phyloP scores from a whole-genome alignment of 176 grass and related monocot genomes.

The Chrysopogon serrulatus region DNA sequence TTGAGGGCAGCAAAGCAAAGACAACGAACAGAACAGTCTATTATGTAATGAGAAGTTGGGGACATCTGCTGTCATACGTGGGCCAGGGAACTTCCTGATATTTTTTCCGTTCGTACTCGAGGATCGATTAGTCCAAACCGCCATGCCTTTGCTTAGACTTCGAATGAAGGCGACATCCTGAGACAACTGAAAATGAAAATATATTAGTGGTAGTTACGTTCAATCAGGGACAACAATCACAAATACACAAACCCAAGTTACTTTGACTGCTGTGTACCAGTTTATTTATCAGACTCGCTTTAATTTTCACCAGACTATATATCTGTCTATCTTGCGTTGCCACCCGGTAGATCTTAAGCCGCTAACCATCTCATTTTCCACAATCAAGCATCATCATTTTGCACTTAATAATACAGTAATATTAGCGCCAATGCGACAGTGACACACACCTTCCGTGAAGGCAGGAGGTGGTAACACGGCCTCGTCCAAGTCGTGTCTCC shows the following conservation, averaged over 20 bases:
- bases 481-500: not conserved
- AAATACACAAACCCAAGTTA: not conserved
- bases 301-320: not conserved
- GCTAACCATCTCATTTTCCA: not conserved
- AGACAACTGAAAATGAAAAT: not conserved
- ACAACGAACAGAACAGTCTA: not conserved
- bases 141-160: slow-evolving; percentile 32
- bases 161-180: slow-evolving; percentile 2
- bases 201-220: not conserved
- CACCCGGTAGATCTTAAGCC: not conserved
- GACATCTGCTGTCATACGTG: not conserved
- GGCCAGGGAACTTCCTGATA: not conserved
- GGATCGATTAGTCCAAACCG: slow-evolving; percentile 32
- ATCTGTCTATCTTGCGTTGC: not conserved
- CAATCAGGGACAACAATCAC: not conserved
- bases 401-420: not conserved
- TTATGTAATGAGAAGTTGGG: not conserved
- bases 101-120: not conserved
- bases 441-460: not conserved
- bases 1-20: not conserved
- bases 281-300: not conserved
- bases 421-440: not conserved
- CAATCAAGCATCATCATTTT: not conserved
- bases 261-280: not conserved
- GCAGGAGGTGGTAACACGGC: not conserved